Conservation (phyloP, 768 basidiomycete species). For the Tulasnella sp. region DNA sequence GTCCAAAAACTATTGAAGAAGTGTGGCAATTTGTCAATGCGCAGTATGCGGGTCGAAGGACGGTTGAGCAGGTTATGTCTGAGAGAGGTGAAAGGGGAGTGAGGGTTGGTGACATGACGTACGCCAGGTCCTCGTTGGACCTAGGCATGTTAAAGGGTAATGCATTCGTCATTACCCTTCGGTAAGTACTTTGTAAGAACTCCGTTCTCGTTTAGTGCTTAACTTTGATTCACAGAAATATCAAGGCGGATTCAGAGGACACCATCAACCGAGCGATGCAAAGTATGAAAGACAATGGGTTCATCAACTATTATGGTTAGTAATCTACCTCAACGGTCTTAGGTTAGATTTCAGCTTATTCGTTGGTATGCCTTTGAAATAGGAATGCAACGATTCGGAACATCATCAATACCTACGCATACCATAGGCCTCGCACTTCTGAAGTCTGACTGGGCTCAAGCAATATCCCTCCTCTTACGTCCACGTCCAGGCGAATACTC, state of each 20-base stretch:
- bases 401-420: slow-evolving; percentile 90
- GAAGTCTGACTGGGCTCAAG: slow-evolving; percentile 79
- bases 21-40: slow-evolving; percentile 71
- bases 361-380: slow-evolving; percentile 4
- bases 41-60: slow-evolving; percentile 40
- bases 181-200: slow-evolving; percentile 40
- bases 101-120: slow-evolving; percentile 75
- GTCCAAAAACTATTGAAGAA: slow-evolving; percentile 59
- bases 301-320: slow-evolving; percentile 95
- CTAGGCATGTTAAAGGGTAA: slow-evolving; percentile 96
- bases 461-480: slow-evolving; percentile 67
- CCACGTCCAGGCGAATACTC: slow-evolving; percentile 85
- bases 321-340: neutral
- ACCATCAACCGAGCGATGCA: slow-evolving; percentile 62
- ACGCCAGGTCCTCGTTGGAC: slow-evolving; percentile 69
- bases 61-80: slow-evolving; percentile 42
- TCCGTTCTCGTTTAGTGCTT: neutral
- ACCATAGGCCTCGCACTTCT: slow-evolving; percentile 83
- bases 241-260: slow-evolving; percentile 61
- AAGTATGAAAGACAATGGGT: slow-evolving; percentile 70
- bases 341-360: neutral
- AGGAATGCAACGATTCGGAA: slow-evolving; percentile 99
- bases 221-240: slow-evolving; percentile 43
- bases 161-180: slow-evolving; percentile 82
- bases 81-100: slow-evolving; percentile 82